Evolutionary conservation across 306 rosid species (phyloP).

Genomic region (Vachellia collinsii): DNA sequence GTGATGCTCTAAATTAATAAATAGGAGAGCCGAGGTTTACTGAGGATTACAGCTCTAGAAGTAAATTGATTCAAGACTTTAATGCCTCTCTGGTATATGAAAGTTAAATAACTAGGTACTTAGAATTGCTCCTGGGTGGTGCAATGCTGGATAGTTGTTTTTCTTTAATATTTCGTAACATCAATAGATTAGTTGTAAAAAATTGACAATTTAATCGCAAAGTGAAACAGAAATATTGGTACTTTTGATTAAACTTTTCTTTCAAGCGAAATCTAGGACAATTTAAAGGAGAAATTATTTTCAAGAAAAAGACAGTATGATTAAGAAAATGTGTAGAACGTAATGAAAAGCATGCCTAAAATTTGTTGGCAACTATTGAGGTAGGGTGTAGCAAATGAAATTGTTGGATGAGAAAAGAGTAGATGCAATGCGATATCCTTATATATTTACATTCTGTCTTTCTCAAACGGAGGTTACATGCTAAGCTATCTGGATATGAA

Average conservation of each 20-base stretch:
- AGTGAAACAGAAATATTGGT: neutral
- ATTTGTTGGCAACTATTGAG: neutral
- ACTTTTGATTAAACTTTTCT: neutral
- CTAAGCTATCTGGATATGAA: constrained; percentile 5
- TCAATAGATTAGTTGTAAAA: too few relatives aligned
- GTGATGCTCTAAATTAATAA: constrained; percentile 1
- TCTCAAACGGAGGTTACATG: neutral
- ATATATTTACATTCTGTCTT: neutral
- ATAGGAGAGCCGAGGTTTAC: neutral
- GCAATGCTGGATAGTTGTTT: neutral
- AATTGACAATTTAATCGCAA: neutral
- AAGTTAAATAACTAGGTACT: constrained; percentile 10
- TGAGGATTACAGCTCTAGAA: neutral
- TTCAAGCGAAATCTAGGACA: neutral
- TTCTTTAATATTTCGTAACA: neutral
- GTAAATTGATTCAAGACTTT: constrained; percentile 17
- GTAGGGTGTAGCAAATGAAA: constrained; percentile 17
- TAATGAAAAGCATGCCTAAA: constrained; percentile 11
- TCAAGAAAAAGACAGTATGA: neutral
- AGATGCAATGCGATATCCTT: neutral
- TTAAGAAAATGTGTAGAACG: constrained; percentile 6
- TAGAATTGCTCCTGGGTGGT: neutral
- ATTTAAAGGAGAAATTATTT: neutral
- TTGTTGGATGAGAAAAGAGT: constrained; percentile 20
- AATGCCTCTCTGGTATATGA: constrained; percentile 4